A percentile compares a stretch with the other conserved stretches of the same genome.
Conservation (phyloP, 163 green algal genomes). For the Volvox carteri region DNA sequence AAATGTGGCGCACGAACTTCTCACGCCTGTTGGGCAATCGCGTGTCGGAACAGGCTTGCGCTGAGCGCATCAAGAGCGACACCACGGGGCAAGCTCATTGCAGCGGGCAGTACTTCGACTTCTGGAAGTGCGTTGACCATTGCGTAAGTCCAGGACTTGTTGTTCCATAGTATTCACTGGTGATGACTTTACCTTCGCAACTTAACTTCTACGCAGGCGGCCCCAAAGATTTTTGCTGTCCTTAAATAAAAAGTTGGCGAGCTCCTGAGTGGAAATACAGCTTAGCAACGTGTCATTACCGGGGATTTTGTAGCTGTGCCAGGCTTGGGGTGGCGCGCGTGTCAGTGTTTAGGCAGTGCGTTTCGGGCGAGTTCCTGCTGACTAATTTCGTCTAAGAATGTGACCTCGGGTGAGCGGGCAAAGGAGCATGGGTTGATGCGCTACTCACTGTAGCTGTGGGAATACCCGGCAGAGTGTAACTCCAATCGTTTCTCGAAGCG, state of each 20-base stretch:
- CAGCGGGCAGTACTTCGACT: conserved; percentile 97
- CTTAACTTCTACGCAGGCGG: conserved; percentile 51
- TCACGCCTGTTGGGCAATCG: not conserved
- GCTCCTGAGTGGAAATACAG: not conserved
- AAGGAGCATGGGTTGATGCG: not conserved
- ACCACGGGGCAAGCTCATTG: conserved; percentile 94
- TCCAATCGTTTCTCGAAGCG: too few relatives aligned
- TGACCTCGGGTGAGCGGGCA: not conserved
- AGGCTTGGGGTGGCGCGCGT: not conserved
- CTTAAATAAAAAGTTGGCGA: conserved; percentile 48
- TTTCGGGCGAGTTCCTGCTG: too few relatives aligned
- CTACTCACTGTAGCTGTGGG: not conserved
- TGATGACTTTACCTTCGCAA: not conserved
- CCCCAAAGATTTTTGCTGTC: conserved; percentile 58
- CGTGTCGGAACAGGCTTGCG: conserved; percentile 85
- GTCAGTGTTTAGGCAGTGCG: not conserved
- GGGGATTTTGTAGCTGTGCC: not conserved
- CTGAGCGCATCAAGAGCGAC: conserved; percentile 91
- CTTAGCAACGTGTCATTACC: conserved; percentile 41
- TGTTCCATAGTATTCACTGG: not conserved
- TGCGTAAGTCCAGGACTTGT: conserved; percentile 78
- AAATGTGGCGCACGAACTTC: not conserved
- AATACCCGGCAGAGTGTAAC: not conserved
- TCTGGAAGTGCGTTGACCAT: conserved; percentile 90
- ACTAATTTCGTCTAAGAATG: too few relatives aligned